These are phyloP conservation scores for Bipolaris sorokiniana DNA, from an alignment of 2,329 filamentous ascomycete species.

Conservation along the genomic window DNA sequence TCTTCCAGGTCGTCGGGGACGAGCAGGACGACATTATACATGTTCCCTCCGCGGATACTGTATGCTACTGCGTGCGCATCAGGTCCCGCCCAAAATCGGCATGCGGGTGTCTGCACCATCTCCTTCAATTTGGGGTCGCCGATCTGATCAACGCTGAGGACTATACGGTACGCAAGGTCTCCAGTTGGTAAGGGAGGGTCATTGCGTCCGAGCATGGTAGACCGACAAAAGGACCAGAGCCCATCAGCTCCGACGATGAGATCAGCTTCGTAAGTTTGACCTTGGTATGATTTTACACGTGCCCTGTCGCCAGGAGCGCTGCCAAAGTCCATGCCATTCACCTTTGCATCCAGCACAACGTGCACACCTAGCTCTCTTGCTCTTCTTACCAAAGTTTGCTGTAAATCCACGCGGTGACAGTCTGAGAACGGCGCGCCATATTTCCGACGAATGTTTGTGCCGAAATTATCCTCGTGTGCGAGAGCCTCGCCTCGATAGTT, in stretches of 20 bases:
- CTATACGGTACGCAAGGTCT: constrained; percentile 69
- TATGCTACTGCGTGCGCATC: constrained; percentile 68
- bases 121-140: constrained; percentile 57
- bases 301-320: constrained; percentile 41
- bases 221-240: constrained; percentile 65
- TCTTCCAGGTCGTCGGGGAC: constrained; percentile 67
- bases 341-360: constrained; percentile 57
- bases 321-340: constrained; percentile 57
- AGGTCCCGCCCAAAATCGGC: constrained; percentile 70
- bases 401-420: constrained; percentile 68
- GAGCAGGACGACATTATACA: constrained; percentile 71
- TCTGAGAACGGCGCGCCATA: constrained; percentile 66
- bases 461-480: constrained; percentile 59
- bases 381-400: constrained; percentile 59
- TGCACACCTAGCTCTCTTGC: constrained; percentile 61
- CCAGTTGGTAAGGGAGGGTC: constrained; percentile 58
- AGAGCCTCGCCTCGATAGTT: constrained; percentile 59
- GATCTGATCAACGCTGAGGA: constrained; percentile 61
- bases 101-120: constrained; percentile 60
- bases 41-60: constrained; percentile 62
- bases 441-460: constrained; percentile 59
- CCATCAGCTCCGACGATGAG: constrained; percentile 69
- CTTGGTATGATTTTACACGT: constrained; percentile 51
- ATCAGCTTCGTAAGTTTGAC: constrained; percentile 56
- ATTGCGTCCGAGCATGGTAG: constrained; percentile 32